Conservation (phyloP, 129 eudicot genomes). For the Tagetes patula region DNA sequence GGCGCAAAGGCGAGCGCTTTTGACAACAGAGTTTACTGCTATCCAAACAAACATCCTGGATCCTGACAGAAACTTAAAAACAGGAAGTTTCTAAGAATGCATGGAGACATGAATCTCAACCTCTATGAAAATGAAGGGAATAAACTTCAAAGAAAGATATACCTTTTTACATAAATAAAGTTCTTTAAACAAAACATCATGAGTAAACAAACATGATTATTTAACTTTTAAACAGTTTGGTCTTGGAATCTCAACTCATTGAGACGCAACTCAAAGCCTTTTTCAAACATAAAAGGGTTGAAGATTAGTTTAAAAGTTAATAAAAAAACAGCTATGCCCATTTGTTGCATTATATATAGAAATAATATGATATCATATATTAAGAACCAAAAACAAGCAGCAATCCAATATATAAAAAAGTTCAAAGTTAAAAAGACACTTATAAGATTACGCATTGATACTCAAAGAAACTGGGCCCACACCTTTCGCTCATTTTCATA, state of each 20-base stretch:
- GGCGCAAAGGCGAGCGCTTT: too few relatives aligned
- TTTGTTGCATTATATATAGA: not conserved
- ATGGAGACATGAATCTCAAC: not conserved
- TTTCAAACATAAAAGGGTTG: not conserved
- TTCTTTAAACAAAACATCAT: not conserved
- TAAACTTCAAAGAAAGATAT: not conserved
- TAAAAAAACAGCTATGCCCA: not conserved
- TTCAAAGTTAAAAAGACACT: not conserved
- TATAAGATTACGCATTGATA: slow-evolving; percentile 13
- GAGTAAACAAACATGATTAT: not conserved
- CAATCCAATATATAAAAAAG: not conserved
- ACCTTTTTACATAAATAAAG: not conserved
- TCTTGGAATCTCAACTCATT: slow-evolving; percentile 4
- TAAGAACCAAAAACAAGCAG: not conserved
- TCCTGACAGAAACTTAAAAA: not conserved
- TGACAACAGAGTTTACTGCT: not conserved
- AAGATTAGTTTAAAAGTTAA: not conserved
- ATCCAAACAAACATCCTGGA: not conserved
- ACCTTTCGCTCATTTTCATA: slow-evolving; percentile 66
- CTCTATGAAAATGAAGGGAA: not conserved
- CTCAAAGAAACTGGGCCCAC: not conserved
- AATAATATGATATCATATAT: not conserved
- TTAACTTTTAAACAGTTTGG: not conserved
- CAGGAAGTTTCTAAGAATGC: not conserved
- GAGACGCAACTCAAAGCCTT: not conserved